Evolutionary conservation across 2,329 filamentous ascomycete species (phyloP), one percentile per base, ranked within the genome.

Genomic region (Parasarocladium wereldwijsianum): DNA sequence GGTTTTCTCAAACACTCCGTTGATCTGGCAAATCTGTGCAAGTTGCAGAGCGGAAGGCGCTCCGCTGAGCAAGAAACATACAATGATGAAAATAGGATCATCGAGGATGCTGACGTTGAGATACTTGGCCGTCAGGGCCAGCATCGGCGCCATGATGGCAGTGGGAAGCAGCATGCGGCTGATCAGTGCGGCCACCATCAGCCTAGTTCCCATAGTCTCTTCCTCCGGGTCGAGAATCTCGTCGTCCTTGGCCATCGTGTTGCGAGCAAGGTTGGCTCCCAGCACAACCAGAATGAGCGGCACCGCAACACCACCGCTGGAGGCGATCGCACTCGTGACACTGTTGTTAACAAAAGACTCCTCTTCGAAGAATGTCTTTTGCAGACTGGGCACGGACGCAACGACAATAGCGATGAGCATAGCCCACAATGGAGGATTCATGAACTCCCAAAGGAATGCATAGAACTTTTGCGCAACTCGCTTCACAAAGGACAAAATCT

Each of bases 11-110:
- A 84, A 98, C 8, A 98, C 90, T 38, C 79, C 79, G 55, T 98
- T 98, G 58, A 96, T 81, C 64, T 96, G 90, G 58, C 90, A 98
- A 36, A 98, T 98, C 58, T 98, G 90, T 6, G 90, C 87, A 46
- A 98, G 61, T 57, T 98, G 90, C 39, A 98, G 64, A 16, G 90
- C 90, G 38, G 80, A 92, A 5, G 90, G 90, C 3, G 90, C 90
- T 20, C 90, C 90, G 0, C 84, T 87, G 40, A 98, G 78, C 39
- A 98, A 64, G 66, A 96, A 98, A 57, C 86, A 94, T 20, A 98
- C 90, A 41, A 98, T 83, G 41, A 98, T 76, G 53, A 98, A 98
- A 44, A 98, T 98, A 8, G 90, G 90, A 48, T 98, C 90, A 49
- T 92, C 90, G 19, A 98, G 63, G 43, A 98, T 96, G 60, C 82